Base-by-base conservation (phyloP, 2,329 filamentous ascomycete species). In the Botryotinia convoluta region DNA sequence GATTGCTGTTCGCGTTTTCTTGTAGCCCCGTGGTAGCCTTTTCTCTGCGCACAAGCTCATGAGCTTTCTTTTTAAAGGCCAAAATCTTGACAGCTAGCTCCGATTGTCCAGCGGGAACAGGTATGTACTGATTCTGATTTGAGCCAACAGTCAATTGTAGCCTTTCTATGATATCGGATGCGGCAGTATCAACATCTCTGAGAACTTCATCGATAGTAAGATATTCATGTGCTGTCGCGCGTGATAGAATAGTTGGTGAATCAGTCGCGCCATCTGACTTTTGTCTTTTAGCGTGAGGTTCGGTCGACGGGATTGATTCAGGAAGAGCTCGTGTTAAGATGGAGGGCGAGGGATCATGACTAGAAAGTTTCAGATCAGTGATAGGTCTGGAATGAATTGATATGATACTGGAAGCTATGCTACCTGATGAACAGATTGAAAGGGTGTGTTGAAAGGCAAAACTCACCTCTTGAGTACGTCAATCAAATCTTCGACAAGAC, bases 161-260 rank as follows among this genome's bases (percentile, higher is more conserved):
- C 64, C 88, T 85, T 44, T 83, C 83, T 62, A 88, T 78, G 51
- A 86, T 84, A 76, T 85, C 81, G 75, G 86, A 80, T 76, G 87
- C 83, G 75, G 84, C 84, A 44, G 82, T 78, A 77, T 85, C 83
- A 60, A 91, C 80, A 75, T 91, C 90, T 69, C 85, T 81, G 26
- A 92, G 87, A 60, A 93, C 84, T 75, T 92, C 89, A 42, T 92
- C 90, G 62, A 94, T 82, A 75, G 87, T 86, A 39, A 85, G 84
- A 79, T 92, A 91, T 45, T 80, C 81, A 76, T 86, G 84, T 67
- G 83, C 82, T 37, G 82, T 78, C n/a, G 72, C 64, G 67, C 79
- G 76, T 69, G 75, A 74, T 42, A 78, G 35, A 39, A 80, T 78
- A 74, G 91, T 87, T 74, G 84, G 86, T n/a, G 77, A 75, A 51